These are phyloP conservation scores for Anthostomella pinea DNA, from an alignment of 2,329 filamentous ascomycete species.

Conservation along the genomic window DNA sequence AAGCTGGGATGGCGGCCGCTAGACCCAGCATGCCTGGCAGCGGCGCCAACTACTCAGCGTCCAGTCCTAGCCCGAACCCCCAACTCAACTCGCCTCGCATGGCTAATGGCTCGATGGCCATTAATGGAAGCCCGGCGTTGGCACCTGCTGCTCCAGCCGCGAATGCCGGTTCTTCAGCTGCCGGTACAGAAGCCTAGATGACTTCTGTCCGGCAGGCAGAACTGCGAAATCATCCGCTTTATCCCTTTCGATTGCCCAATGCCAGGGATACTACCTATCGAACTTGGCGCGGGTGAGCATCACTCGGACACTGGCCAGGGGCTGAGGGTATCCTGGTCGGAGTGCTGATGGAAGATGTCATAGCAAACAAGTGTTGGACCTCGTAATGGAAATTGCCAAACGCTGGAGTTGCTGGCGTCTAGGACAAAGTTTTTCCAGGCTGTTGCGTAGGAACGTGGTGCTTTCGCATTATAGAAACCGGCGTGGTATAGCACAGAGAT, in stretches of 20 bases:
- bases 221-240: conserved; percentile 10
- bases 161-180: conserved; percentile 18
- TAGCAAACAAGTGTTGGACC: too few species aligned
- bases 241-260: conserved; percentile 7
- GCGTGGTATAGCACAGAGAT: too few species aligned
- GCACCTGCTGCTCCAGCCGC: conserved; percentile 10
- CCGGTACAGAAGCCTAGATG: conserved; percentile 25
- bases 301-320: too few species aligned
- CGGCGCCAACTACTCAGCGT: conserved; percentile 19
- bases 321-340: too few species aligned
- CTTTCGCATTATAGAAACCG: too few species aligned
- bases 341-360: too few species aligned
- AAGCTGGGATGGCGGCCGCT: conserved; percentile 21
- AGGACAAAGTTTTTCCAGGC: too few species aligned
- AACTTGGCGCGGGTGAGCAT: too few species aligned
- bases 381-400: too few species aligned
- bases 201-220: conserved; percentile 19
- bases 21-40: conserved; percentile 24
- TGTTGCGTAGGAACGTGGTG: too few species aligned
- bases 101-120: conserved; percentile 12
- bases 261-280: too few species aligned
- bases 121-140: conserved; percentile 24
- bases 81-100: conserved; percentile 19
- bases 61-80: conserved; percentile 27
- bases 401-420: too few species aligned